Conservation (phyloP, 176 grass and related monocot species). For the Rhynchospora breviuscula region DNA sequence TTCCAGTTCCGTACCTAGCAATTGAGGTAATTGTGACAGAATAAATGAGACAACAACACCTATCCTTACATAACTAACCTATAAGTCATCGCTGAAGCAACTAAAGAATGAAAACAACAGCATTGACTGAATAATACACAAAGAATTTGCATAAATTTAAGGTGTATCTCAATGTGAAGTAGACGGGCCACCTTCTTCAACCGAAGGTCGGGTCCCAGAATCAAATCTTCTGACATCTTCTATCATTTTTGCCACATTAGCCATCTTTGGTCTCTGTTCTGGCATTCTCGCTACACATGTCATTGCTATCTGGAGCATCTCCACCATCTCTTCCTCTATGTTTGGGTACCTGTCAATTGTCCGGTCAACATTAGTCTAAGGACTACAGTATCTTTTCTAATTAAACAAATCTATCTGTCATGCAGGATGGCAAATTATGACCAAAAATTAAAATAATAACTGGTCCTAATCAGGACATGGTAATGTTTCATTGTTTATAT, state of each 20-base stretch:
- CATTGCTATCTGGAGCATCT: conserved; percentile 99
- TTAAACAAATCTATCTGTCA: not conserved
- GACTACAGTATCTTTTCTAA: not conserved
- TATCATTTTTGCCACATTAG: conserved; percentile 67
- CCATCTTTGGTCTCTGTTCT: conserved; percentile 76
- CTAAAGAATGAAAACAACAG: conserved; percentile 13
- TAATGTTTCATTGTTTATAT: not conserved
- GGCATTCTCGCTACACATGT: conserved; percentile 65
- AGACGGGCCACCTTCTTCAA: conserved; percentile 30
- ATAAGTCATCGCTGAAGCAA: not conserved
- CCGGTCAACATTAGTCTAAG: not conserved
- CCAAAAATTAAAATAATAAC: not conserved
- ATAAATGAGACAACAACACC: conserved; percentile 14
- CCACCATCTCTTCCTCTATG: conserved; percentile 98
- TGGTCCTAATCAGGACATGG: too few relatives aligned
- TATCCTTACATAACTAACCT: conserved; percentile 7
- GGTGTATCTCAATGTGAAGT: not conserved
- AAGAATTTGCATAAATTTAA: conserved; percentile 17
- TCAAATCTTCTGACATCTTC: conserved; percentile 56
- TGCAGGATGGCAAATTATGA: not conserved
- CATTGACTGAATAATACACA: conserved; percentile 16
- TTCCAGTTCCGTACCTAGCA: not conserved
- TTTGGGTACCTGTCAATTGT: conserved; percentile 47
- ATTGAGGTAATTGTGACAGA: conserved; percentile 14
- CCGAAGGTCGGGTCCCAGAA: conserved; percentile 36